A percentile compares a stretch with the other conserved stretches of the same genome.
phyloP scores from a whole-genome alignment of 345 rosid species.

The Eucalyptus urophylla region DNA sequence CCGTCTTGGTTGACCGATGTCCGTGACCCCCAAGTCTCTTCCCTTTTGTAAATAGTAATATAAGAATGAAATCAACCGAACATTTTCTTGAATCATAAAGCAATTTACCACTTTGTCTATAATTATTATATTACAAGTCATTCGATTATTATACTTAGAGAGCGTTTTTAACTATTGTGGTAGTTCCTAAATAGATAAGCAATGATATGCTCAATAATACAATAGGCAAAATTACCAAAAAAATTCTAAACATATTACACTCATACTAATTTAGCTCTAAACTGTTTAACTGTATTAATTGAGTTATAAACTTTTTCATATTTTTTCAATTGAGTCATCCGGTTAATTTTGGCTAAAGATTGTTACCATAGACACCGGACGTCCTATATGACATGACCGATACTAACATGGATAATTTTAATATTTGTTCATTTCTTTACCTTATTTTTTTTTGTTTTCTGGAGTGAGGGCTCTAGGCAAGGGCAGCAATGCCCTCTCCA shows the following conservation, averaged over 20 bases:
- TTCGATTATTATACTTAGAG: not conserved
- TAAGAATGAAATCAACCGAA: not conserved
- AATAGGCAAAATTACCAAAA: not conserved
- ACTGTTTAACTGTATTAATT: too few relatives aligned
- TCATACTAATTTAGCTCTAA: too few relatives aligned
- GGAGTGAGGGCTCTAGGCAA: not conserved
- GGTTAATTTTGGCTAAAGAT: too few relatives aligned
- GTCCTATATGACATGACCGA: fast-evolving
- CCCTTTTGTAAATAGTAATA: not conserved
- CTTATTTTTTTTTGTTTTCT: too few relatives aligned
- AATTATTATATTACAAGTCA: not conserved
- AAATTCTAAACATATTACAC: not conserved
- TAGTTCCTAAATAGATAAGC: not conserved
- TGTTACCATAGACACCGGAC: fast-evolving
- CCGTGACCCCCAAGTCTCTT: not conserved
- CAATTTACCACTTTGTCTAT: not conserved
- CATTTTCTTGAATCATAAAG: not conserved
- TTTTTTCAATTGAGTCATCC: not conserved
- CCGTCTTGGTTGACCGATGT: not conserved
- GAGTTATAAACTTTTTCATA: too few relatives aligned
- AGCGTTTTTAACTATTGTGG: not conserved
- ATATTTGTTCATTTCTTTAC: too few relatives aligned
- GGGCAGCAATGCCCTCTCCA: not conserved
- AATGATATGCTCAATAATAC: not conserved
- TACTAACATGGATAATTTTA: too few relatives aligned